These are phyloP conservation scores for Penicillium chermesinum DNA, from an alignment of 495 filamentous ascomycete species.

Conservation along the genomic window DNA sequence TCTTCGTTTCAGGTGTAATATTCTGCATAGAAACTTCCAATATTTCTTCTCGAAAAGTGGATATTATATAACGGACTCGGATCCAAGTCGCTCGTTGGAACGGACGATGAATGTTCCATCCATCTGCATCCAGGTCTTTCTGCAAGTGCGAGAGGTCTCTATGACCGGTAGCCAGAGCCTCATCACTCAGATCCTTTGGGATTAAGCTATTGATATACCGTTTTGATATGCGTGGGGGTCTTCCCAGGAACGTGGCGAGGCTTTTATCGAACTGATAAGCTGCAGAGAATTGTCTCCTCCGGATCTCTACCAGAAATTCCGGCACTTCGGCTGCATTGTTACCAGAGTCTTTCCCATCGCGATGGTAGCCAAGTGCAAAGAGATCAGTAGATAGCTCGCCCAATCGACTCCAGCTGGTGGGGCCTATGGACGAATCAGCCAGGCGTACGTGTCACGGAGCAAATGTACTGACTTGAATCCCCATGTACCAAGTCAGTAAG, in stretches of 20 bases:
- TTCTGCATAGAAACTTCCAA: constrained; percentile 47
- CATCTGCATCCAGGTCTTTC: constrained; percentile 36
- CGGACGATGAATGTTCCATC: constrained; percentile 46
- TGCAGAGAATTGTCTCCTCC: constrained; percentile 45
- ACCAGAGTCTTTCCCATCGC: constrained; percentile 28
- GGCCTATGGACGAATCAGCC: constrained; percentile 14
- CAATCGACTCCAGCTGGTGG: constrained; percentile 24
- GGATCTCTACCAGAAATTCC: constrained; percentile 40
- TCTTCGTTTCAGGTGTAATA: constrained; percentile 26
- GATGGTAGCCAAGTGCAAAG: constrained; percentile 53
- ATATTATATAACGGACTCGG: constrained; percentile 44
- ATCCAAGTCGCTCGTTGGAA: constrained; percentile 32
- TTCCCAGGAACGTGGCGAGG: constrained; percentile 41
- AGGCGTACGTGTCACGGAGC: neutral
- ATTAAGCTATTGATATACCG: constrained; percentile 47
- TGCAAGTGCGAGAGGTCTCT: constrained; percentile 28
- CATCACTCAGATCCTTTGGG: constrained; percentile 51
- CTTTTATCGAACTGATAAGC: constrained; percentile 48
- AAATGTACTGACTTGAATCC: constrained; percentile 24
- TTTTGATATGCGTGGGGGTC: constrained; percentile 41
- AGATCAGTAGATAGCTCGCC: constrained; percentile 33
- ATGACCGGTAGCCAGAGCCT: constrained; percentile 36
- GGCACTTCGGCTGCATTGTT: constrained; percentile 23
- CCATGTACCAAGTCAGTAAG: constrained; percentile 20
- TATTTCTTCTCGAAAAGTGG: constrained; percentile 51